phyloP scores from a whole-genome alignment of 2,329 filamentous ascomycete species.

The Chaetomiaceae sp. region DNA sequence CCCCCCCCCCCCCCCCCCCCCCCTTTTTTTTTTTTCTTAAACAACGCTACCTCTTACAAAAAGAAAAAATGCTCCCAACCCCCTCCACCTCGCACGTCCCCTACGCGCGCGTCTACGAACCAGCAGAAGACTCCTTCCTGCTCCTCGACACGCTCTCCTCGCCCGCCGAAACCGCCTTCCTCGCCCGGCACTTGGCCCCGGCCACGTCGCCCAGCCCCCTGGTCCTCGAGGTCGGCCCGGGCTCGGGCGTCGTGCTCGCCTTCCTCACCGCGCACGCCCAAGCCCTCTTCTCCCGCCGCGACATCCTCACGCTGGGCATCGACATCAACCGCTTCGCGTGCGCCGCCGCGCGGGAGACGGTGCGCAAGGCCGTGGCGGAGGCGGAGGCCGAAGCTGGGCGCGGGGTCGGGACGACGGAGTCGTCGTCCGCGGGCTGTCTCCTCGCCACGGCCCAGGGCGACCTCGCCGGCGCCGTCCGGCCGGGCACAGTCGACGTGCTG shows the following conservation, averaged over 20 bases:
- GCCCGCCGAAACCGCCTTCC: conserved; percentile 61
- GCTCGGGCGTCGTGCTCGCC: conserved; percentile 88
- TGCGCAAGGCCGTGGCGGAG: conserved; percentile 41
- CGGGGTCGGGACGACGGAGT: no score
- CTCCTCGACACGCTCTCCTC: conserved; percentile 87
- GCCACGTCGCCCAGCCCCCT: conserved; percentile 45
- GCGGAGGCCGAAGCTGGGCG: neutral
- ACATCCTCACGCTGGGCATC: conserved; percentile 68
- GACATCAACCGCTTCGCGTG: conserved; percentile 88
- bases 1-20: neutral
- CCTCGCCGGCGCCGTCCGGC: conserved; percentile 58
- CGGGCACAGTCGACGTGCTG: conserved; percentile 68
- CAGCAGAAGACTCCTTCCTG: conserved; percentile 92
- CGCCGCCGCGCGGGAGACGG: conserved; percentile 66
- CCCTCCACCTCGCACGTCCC: conserved; percentile 89
- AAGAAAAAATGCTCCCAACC: conserved; percentile 72
- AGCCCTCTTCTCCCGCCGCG: conserved; percentile 65
- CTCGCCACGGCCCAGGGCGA: conserved; percentile 68
- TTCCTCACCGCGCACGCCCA: conserved; percentile 75
- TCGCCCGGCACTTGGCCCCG: conserved; percentile 56
- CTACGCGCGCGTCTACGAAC: conserved; percentile 87
- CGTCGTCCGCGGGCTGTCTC: conserved; percentile 50
- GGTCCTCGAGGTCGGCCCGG: conserved; percentile 81
- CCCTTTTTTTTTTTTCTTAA: neutral
- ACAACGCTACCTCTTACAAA: no score